Evolutionary conservation across 257 asterid species (phyloP).

Genomic region (Solanum sejunctum): DNA sequence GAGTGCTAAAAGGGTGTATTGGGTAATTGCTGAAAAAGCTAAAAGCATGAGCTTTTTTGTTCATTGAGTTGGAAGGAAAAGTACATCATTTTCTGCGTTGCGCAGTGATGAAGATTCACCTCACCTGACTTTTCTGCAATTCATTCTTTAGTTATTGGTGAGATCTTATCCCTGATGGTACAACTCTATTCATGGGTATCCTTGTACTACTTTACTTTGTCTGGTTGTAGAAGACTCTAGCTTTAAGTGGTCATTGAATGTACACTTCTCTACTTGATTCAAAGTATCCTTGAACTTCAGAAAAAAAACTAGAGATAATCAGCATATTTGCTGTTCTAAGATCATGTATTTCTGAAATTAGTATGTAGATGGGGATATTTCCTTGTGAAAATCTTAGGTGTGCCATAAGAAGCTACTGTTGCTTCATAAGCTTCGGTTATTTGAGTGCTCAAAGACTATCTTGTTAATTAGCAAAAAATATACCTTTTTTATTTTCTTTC

Average conservation of each 20-base stretch:
- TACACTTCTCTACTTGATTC: neutral
- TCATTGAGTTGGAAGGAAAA: neutral
- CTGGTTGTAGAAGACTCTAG: neutral
- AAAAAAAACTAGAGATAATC: neutral
- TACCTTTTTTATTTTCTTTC: neutral
- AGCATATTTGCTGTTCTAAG: neutral
- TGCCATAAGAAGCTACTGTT: neutral
- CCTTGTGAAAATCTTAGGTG: neutral
- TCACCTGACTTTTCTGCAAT: neutral
- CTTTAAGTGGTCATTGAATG: neutral
- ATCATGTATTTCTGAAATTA: neutral
- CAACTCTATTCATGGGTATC: neutral
- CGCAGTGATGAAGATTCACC: neutral
- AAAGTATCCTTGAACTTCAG: neutral
- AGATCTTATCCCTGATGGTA: neutral
- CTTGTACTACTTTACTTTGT: neutral
- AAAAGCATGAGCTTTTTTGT: neutral
- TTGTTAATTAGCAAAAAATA: neutral
- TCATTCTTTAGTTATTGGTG: neutral
- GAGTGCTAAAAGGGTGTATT: neutral
- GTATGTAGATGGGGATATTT: neutral
- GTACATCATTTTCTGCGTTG: neutral
- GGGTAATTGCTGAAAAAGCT: neutral
- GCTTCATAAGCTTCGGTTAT: neutral
- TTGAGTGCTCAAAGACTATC: neutral